These are phyloP conservation scores for Jamesozyma piceae DNA, from an alignment of 805 yeast genomes.

Conservation along the genomic window DNA sequence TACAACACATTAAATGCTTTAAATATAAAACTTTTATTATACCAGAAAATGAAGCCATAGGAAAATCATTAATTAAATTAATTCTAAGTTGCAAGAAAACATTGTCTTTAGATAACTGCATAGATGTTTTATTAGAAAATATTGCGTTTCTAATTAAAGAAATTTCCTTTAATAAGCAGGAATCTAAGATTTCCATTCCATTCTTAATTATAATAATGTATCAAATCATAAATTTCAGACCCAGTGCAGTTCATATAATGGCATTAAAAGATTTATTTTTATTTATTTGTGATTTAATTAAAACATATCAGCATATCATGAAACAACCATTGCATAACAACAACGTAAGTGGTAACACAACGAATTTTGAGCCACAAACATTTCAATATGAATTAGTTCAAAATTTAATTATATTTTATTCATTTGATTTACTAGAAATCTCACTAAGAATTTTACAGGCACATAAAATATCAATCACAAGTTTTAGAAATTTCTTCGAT, in stretches of 20 bases:
- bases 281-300: conserved; percentile 23
- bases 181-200: conserved; percentile 37
- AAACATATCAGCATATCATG: conserved; percentile 19
- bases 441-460: conserved; percentile 26
- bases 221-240: conserved; percentile 47
- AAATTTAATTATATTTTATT: conserved; percentile 39
- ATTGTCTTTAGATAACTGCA: conserved; percentile 18
- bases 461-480: conserved; percentile 4
- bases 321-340: conserved; percentile 15
- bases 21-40: conserved; percentile 11
- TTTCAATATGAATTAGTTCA: conserved; percentile 42
- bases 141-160: conserved; percentile 24
- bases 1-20: conserved; percentile 13
- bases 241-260: conserved; percentile 44
- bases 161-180: conserved; percentile 18
- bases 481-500: conserved; percentile 14
- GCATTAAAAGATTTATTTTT: conserved; percentile 29
- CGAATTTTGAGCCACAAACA: conserved; percentile 24
- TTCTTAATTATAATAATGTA: conserved; percentile 50
- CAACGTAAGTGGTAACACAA: conserved; percentile 13
- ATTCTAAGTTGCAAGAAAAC: conserved; percentile 13
- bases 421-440: conserved; percentile 49
- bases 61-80: conserved; percentile 15
- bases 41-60: conserved; percentile 18
- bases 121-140: conserved; percentile 19